Conservation (phyloP, 2,329 filamentous ascomycete genomes). For the Alternaria consortialis region DNA sequence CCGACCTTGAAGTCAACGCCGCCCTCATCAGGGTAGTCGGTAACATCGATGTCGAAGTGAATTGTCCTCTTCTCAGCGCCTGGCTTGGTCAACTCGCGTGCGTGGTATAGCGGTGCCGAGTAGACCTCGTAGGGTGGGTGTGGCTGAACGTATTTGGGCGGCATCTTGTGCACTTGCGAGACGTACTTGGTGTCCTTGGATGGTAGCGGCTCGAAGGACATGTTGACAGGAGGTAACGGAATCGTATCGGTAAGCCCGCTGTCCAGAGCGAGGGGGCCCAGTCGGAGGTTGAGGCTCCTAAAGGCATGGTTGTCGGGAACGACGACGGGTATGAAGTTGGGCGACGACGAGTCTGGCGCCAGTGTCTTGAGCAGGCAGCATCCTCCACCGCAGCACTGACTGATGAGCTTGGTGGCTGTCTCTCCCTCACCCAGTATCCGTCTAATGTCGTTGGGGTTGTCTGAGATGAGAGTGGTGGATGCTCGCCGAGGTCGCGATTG, state of each 20-base stretch:
- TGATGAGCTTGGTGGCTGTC: constrained; percentile 66
- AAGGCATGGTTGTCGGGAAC: constrained; percentile 86
- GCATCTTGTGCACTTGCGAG: constrained; percentile 65
- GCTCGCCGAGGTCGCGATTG: constrained; percentile 64
- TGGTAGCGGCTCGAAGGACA: constrained; percentile 71
- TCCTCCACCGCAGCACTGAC: constrained; percentile 71
- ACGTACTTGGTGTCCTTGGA: constrained; percentile 54
- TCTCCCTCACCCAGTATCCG: constrained; percentile 65
- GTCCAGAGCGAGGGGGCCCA: constrained; percentile 75
- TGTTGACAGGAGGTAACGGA: constrained; percentile 77
- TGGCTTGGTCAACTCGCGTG: constrained; percentile 84
- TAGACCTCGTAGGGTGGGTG: constrained; percentile 94
- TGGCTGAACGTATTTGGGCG: constrained; percentile 89
- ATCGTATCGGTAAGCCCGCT: constrained; percentile 75
- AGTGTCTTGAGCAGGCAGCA: constrained; percentile 69
- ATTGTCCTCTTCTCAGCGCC: constrained; percentile 97
- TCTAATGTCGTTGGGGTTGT: constrained; percentile 67
- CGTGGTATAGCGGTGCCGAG: constrained; percentile 83
- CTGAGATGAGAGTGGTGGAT: constrained; percentile 72
- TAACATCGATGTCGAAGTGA: constrained; percentile 96
- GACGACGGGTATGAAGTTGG: constrained; percentile 58
- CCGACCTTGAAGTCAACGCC: constrained; percentile 95
- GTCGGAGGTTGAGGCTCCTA: constrained; percentile 76
- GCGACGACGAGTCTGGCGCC: constrained; percentile 56
- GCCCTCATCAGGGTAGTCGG: constrained; percentile 85